A percentile compares a stretch with the other conserved stretches of the same genome.
Evolutionary conservation across 2,329 filamentous ascomycete genomes (phyloP).

Genomic region (Nemania bipapillata): DNA sequence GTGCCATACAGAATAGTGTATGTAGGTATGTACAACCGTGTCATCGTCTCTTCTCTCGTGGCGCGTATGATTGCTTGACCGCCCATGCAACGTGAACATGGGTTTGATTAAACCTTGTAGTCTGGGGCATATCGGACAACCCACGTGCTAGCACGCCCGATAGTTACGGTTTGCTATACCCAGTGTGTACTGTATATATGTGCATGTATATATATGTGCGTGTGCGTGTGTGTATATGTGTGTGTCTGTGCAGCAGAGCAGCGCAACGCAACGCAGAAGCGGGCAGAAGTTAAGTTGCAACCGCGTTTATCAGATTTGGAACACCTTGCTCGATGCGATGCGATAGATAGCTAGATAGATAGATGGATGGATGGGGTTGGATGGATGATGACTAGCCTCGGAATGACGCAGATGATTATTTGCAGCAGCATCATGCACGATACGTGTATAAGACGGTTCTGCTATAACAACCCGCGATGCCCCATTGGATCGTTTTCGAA

Average conservation of each 20-base stretch:
- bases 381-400: slow-evolving; percentile 25
- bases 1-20: too few relatives aligned
- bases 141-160: slow-evolving; percentile 35
- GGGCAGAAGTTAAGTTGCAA: too few relatives aligned
- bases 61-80: slow-evolving; percentile 42
- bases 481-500: slow-evolving; percentile 34
- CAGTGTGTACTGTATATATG: neutral
- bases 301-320: slow-evolving; percentile 26
- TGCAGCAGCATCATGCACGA: slow-evolving; percentile 38
- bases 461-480: slow-evolving; percentile 20
- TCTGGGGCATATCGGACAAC: slow-evolving; percentile 28
- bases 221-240: too few relatives aligned
- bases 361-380: too few relatives aligned
- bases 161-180: slow-evolving; percentile 25
- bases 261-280: too few relatives aligned
- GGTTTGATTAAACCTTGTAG: slow-evolving; percentile 43
- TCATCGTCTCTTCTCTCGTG: slow-evolving; percentile 40
- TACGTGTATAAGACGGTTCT: slow-evolving; percentile 28
- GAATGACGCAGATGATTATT: slow-evolving; percentile 40
- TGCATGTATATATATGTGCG: too few relatives aligned
- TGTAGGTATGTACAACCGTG: slow-evolving; percentile 43
- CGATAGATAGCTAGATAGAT: too few relatives aligned
- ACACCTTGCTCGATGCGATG: slow-evolving; percentile 14
- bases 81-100: slow-evolving; percentile 41
- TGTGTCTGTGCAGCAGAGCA: too few relatives aligned